Evolutionary conservation across 1,139 yeast genomes (phyloP).

Genomic region (Hanseniaspora uvarum): DNA sequence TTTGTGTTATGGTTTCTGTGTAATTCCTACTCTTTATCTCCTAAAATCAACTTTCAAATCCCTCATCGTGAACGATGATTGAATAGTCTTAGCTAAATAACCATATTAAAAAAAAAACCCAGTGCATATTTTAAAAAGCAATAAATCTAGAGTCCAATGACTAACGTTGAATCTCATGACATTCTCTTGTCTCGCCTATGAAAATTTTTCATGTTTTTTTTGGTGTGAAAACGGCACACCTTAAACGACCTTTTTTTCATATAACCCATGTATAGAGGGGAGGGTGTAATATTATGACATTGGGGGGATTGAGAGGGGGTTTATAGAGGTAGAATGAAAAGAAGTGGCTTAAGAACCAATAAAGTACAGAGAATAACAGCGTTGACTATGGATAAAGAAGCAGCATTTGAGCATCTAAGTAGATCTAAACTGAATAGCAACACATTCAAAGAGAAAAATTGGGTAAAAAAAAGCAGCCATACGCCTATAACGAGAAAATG

Average conservation of each 20-base stretch:
- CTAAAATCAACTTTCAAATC: too few species aligned
- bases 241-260: neutral
- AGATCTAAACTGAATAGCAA: neutral
- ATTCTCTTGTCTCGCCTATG: neutral
- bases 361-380: neutral
- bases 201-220: neutral
- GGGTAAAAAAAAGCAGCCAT: constrained; percentile 8
- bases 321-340: too few species aligned
- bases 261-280: neutral
- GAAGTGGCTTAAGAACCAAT: neutral
- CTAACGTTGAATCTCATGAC: neutral
- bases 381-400: constrained; percentile 8
- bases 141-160: too few species aligned
- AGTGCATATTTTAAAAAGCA: too few species aligned
- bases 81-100: too few species aligned
- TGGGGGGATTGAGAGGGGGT: too few species aligned
- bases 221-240: too few species aligned
- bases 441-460: constrained; percentile 1
- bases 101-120: too few species aligned
- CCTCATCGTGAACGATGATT: too few species aligned
- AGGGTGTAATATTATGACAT: too few species aligned
- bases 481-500: constrained; percentile 7
- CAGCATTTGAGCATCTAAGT: neutral
- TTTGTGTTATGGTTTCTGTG: neutral
- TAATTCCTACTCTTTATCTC: too few species aligned